Percentiles rank a stretch among this genome's conserved stretches.
Conservation (phyloP, 805 yeast species). For the Cyberlindnera misumaiensis region DNA sequence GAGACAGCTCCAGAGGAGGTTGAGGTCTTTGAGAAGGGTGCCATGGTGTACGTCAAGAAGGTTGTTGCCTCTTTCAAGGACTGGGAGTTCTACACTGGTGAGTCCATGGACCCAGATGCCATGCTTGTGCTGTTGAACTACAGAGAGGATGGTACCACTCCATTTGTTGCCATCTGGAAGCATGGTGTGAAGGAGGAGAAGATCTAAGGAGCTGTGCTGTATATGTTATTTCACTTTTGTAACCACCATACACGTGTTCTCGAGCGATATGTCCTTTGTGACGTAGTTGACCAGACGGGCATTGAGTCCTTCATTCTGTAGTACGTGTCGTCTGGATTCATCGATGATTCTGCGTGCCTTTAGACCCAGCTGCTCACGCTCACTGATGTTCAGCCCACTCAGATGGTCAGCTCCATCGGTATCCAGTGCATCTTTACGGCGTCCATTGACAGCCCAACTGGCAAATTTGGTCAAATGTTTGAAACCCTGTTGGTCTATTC, state of each 20-base stretch:
- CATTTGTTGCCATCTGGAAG: constrained; percentile 97
- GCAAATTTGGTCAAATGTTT: constrained; percentile 52
- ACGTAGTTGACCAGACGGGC: constrained; percentile 57
- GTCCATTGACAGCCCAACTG: constrained; percentile 87
- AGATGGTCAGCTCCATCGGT: constrained; percentile 37
- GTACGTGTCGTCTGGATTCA: constrained; percentile 53
- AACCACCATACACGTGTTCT: constrained; percentile 54
- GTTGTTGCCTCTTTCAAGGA: constrained; percentile 92
- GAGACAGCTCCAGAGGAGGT: constrained; percentile 86
- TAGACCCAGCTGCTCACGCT: constrained; percentile 57
- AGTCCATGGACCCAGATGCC: constrained; percentile 99
- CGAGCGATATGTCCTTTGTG: constrained; percentile 50
- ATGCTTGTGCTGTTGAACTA: constrained; percentile 97
- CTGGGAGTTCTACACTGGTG: constrained; percentile 99
- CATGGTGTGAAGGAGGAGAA: constrained; percentile 90
- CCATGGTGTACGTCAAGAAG: constrained; percentile 93
- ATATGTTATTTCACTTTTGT: constrained; percentile 2
- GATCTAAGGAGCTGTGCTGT: no score
- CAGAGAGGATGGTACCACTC: constrained; percentile 99
- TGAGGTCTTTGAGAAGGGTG: constrained; percentile 94
- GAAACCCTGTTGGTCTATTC: constrained; percentile 33
- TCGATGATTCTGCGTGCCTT: constrained; percentile 70
- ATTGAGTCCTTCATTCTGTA: constrained; percentile 32
- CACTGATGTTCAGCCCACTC: constrained; percentile 36
- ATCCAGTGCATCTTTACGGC: constrained; percentile 33